Evolutionary conservation across 2,329 filamentous ascomycete species (phyloP), one percentile per base, ranked within the genome.

Genomic region (Talaromyces pinophilus): DNA sequence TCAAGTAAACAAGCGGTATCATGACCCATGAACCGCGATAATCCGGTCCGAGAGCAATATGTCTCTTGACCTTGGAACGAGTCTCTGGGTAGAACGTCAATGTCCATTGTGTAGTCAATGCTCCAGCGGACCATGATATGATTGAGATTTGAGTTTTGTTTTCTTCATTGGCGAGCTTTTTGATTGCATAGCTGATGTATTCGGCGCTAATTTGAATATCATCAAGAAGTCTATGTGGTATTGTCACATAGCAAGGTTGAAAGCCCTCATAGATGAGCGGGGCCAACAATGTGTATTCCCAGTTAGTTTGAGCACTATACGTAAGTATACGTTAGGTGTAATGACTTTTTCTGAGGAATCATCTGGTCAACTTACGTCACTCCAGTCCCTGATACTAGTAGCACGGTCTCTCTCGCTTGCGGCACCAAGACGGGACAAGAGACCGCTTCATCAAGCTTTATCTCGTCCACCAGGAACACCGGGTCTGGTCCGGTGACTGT

Each of bases 101-200:
- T 59, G 38, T 42, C 55, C 55, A 59, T 11, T 59, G 35, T 4
- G 55, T 59, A 15, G 19, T 25, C 38, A 59, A 35, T 25, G 55
- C 33, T 11, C 55, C 55, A 25, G 55, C 55, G 1, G 55, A 59
- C 55, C 55, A 59, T 42, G 55, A 42, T 38, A 59, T 28, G 19
- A 59, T 35, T 15, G 55, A 59, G 13, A 59, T 59, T 8, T 59
- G 55, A 17, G 13, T 4, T 6, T 17, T 35, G 10, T 30, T 59
- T 42, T n/a, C 40, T 22, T 50, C 11, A 15, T 59, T 17, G 5
- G 55, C 55, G 38, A 59, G 55, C 35, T 59, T 59, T 42, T 59
- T 42, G 55, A 59, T 42, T 42, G 55, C 55, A 19, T 59, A n/a
- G n/a, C 55, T 59, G 22, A 59, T 44, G 33, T 59, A 59, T 59